Conservation (phyloP, 225 moss, liverwort and hornwort genomes). For the Polytrichum formosum region DNA sequence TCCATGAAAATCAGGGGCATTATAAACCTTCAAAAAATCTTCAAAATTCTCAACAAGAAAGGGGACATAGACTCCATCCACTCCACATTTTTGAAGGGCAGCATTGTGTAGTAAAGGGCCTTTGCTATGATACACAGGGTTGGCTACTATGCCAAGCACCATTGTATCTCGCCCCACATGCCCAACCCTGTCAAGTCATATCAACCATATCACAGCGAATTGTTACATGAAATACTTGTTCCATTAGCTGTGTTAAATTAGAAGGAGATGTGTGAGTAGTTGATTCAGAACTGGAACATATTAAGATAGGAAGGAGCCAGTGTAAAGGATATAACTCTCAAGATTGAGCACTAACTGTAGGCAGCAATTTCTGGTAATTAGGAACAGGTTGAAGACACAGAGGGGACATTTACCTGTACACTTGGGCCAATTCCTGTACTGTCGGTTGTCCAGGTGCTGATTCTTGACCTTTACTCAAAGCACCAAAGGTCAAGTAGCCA, state of each 20-base stretch:
- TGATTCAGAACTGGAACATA: too few relatives aligned
- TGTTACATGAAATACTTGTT: too few relatives aligned
- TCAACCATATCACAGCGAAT: too few relatives aligned
- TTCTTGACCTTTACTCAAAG: slow-evolving; percentile 65
- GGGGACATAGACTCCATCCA: slow-evolving; percentile 81
- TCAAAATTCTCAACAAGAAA: slow-evolving; percentile 76
- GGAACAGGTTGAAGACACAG: background rate
- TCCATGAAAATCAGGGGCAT: slow-evolving; percentile 54
- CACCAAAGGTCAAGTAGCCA: slow-evolving; percentile 83
- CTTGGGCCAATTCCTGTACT: slow-evolving; percentile 73
- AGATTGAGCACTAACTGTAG: too few relatives aligned
- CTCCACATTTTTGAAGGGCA: slow-evolving; percentile 46
- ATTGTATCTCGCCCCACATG: slow-evolving; percentile 66
- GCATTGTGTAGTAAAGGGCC: slow-evolving; percentile 74
- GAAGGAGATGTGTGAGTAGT: too few relatives aligned
- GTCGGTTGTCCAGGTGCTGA: slow-evolving; percentile 93
- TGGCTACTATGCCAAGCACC: slow-evolving; percentile 77
- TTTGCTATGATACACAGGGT: slow-evolving; percentile 86
- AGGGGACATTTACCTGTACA: slow-evolving; percentile 48
- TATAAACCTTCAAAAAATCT: slow-evolving; percentile 63
- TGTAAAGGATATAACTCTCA: too few relatives aligned
- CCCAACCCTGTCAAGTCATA: slow-evolving; percentile 41
- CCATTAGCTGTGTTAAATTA: too few relatives aligned
- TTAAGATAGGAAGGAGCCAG: too few relatives aligned
- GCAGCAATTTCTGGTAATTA: too few relatives aligned